Evolutionary conservation across 208 protist species (phyloP).

Genomic region (Vickermania spadyakhi): DNA sequence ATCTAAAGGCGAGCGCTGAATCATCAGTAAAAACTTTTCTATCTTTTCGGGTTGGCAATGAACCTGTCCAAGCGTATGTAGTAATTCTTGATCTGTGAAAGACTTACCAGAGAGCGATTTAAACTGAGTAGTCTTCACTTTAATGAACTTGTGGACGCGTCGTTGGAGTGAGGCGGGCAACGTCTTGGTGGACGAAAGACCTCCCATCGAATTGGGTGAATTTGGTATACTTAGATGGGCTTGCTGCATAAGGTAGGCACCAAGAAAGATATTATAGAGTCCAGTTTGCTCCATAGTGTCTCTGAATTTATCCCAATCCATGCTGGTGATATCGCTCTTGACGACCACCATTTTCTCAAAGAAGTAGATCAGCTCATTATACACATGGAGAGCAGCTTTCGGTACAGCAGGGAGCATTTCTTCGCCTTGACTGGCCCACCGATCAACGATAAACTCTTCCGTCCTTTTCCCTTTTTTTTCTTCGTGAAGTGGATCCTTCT

Average conservation of each 20-base stretch:
- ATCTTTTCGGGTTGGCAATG: constrained; percentile 47
- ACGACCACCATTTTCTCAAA: constrained; percentile 44
- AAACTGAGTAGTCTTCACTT: constrained; percentile 11
- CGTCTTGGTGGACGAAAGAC: constrained; percentile 3
- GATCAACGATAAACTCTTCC: background rate
- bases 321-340: constrained; percentile 11
- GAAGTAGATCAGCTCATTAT: constrained; percentile 53
- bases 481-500: background rate
- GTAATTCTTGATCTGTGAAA: constrained; percentile 30
- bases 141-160: constrained; percentile 14
- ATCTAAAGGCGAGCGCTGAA: constrained; percentile 24
- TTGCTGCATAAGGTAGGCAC: constrained; percentile 23
- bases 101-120: constrained; percentile 7
- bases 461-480: background rate
- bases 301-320: constrained; percentile 25
- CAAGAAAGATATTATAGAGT: constrained; percentile 49
- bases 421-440: background rate
- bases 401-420: constrained; percentile 10
- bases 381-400: constrained; percentile 26
- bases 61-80: constrained; percentile 44
- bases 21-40: constrained; percentile 16
- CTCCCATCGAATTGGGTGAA: background rate
- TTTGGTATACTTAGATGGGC: constrained; percentile 16
- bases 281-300: constrained; percentile 23
- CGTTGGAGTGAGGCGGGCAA: constrained; percentile 36